A percentile compares a stretch with the other conserved stretches of the same genome.
Conservation (phyloP, 2,329 filamentous ascomycete species). For the Aspergillus intermedius region DNA sequence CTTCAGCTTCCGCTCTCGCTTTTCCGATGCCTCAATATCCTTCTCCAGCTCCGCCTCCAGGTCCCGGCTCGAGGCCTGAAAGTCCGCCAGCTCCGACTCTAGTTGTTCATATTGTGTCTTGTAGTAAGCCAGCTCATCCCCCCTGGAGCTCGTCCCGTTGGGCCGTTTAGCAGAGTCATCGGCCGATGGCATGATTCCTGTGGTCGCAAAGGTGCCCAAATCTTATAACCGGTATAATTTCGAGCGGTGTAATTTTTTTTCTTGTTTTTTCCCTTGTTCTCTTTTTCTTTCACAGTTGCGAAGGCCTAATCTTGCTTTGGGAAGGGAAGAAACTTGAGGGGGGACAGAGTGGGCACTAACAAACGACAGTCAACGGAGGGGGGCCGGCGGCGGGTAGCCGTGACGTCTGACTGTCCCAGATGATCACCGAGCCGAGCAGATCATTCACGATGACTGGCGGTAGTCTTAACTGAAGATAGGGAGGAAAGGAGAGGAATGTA, state of each 20-base stretch:
- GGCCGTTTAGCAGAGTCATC: slow-evolving; percentile 32
- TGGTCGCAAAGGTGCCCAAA: slow-evolving; percentile 10
- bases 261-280: too few species aligned
- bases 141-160: slow-evolving; percentile 38
- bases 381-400: slow-evolving; percentile 9
- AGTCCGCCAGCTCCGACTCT: slow-evolving; percentile 85
- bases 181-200: slow-evolving; percentile 32
- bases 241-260: too few species aligned
- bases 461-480: background rate
- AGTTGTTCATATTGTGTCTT: slow-evolving; percentile 92
- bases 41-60: slow-evolving; percentile 91
- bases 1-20: slow-evolving; percentile 76
- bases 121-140: slow-evolving; percentile 86
- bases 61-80: slow-evolving; percentile 88
- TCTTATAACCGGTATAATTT: background rate
- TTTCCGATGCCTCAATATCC: slow-evolving; percentile 92
- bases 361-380: background rate
- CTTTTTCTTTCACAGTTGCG: background rate
- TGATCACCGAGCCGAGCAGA: background rate
- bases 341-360: background rate
- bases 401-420: too few species aligned
- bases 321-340: too few species aligned
- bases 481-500: background rate
- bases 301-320: background rate
- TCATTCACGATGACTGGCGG: background rate